A percentile compares a stretch with the other conserved stretches of the same genome.
phyloP scores from a whole-genome alignment of 2,329 filamentous ascomycete species.

The Trichoderma endophyticum region DNA sequence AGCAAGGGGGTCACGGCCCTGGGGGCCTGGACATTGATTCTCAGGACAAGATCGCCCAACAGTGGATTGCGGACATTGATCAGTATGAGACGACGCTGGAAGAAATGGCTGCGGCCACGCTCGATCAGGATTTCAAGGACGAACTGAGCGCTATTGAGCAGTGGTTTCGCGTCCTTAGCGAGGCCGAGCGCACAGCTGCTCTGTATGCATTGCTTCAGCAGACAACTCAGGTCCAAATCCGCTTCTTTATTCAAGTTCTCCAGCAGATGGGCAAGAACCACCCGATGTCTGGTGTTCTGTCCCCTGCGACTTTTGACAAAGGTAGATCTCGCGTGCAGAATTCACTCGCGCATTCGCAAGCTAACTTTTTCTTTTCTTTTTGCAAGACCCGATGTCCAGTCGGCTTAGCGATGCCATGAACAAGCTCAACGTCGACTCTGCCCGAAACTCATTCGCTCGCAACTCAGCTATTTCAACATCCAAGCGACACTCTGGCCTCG shows the following conservation, averaged over 20 bases:
- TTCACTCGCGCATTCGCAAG: slow-evolving; percentile 19
- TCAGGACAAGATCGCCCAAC: slow-evolving; percentile 89
- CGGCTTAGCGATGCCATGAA: slow-evolving; percentile 95
- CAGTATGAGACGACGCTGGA: slow-evolving; percentile 98
- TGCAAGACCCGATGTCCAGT: slow-evolving; percentile 91
- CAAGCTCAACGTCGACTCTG: slow-evolving; percentile 83
- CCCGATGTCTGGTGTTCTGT: slow-evolving; percentile 92
- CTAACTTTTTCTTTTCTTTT: slow-evolving; percentile 1
- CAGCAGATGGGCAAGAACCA: slow-evolving; percentile 99
- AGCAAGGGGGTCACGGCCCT: slow-evolving; percentile 64
- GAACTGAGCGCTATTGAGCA: slow-evolving; percentile 98
- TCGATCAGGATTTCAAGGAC: slow-evolving; percentile 99
- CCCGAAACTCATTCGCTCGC: slow-evolving; percentile 81
- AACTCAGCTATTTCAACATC: slow-evolving; percentile 68
- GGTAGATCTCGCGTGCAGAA: slow-evolving; percentile 50
- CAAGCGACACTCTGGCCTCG: slow-evolving; percentile 93
- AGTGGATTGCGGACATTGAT: slow-evolving; percentile 99
- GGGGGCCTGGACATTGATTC: slow-evolving; percentile 71
- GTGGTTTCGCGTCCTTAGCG: slow-evolving; percentile 97
- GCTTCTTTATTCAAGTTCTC: slow-evolving; percentile 97
- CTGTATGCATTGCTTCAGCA: slow-evolving; percentile 95
- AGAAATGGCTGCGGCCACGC: slow-evolving; percentile 97
- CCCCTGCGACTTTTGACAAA: slow-evolving; percentile 95
- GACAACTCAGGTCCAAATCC: slow-evolving; percentile 97
- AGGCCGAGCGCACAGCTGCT: slow-evolving; percentile 92